Evolutionary conservation across 225 moss, liverwort and hornwort species (phyloP), one percentile per base, ranked within the genome.

Genomic region (Sphagnum tenellum): DNA sequence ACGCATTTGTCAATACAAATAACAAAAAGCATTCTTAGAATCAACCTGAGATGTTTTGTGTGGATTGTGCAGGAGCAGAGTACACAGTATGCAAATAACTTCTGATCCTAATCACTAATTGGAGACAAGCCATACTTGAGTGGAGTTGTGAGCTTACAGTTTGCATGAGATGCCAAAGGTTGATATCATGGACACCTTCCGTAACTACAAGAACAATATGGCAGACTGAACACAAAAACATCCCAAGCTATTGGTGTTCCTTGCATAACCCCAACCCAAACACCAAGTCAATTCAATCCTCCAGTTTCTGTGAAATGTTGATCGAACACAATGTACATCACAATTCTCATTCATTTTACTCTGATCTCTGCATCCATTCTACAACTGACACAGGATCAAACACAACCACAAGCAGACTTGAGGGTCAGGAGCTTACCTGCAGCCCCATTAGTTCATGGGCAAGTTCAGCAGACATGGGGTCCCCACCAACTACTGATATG

Each of bases 151-250:
- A 50, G 71, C 83, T 84, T 72, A 88, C 90, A 60, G 93, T 98
- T 61, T 90, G 93, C 81, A 98, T 84, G 13, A 90, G 83, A 69
- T 87, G 89, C 98, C 93, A 90, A 76, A 88, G 83, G 73, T 82
- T 93, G 69, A 76, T 73, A 65, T 98, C 90, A 56, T 89, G 80
- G 7, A 79, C 66, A 64, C 93, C 98, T 77, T 98, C 98, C 9
- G 93, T 85, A 66, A 98, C 77, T 62, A 98, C 72, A 46, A 98
- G 85, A 55, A 98, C 81, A 48, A 90, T 82, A 74, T 98, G 98
- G 69, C 98, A 93, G 45, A 98, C 90, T 12, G 98, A 93, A 75
- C 86, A 87, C 73, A 98, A 78, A 69, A 98, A 93, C 49, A 93
- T 79, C 54, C 98, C 98, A 47, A 98, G 87, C 93, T 94, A 83